Evolutionary conservation across 2,329 filamentous ascomycete genomes (phyloP).

Genomic region (Verruconis gallopava): DNA sequence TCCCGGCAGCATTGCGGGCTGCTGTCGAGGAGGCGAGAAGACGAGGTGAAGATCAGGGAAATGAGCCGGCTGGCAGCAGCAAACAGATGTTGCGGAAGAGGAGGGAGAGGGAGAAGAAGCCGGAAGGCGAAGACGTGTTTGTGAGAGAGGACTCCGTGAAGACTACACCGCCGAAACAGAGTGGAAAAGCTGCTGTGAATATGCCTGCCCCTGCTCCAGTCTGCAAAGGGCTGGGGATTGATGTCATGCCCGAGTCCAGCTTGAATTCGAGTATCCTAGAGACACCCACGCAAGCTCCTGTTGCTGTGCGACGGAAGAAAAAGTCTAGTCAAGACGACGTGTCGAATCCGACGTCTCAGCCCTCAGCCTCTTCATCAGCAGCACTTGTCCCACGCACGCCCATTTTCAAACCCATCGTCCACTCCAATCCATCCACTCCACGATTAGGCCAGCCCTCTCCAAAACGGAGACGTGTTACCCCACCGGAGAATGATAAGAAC

Average conservation of each 20-base stretch:
- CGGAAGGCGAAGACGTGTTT: slow-evolving; percentile 17
- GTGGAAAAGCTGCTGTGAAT: neutral
- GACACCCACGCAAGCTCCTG: slow-evolving; percentile 5
- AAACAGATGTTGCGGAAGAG: slow-evolving; percentile 7
- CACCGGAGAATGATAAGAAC: neutral
- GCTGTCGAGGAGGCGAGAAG: slow-evolving; percentile 39
- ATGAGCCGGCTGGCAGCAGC: slow-evolving; percentile 10
- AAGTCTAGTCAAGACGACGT: neutral
- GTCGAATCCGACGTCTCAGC: neutral
- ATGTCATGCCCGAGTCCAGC: slow-evolving; percentile 4
- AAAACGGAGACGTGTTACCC: slow-evolving; percentile 2
- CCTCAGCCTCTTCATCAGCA: neutral
- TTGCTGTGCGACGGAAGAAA: slow-evolving; percentile 2
- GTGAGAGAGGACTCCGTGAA: slow-evolving; percentile 13
- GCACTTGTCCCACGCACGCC: slow-evolving; percentile 3
- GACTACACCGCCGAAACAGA: neutral
- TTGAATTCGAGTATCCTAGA: neutral
- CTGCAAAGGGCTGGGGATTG: neutral
- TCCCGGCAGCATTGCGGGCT: slow-evolving; percentile 32
- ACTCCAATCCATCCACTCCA: slow-evolving; percentile 1
- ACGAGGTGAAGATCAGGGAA: slow-evolving; percentile 7
- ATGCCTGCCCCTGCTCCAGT: neutral
- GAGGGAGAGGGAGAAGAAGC: slow-evolving; percentile 11
- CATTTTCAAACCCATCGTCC: neutral
- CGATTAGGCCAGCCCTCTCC: neutral